Conservation (phyloP, 805 yeast genomes). For the Wickerhamiella allomyrinae region DNA sequence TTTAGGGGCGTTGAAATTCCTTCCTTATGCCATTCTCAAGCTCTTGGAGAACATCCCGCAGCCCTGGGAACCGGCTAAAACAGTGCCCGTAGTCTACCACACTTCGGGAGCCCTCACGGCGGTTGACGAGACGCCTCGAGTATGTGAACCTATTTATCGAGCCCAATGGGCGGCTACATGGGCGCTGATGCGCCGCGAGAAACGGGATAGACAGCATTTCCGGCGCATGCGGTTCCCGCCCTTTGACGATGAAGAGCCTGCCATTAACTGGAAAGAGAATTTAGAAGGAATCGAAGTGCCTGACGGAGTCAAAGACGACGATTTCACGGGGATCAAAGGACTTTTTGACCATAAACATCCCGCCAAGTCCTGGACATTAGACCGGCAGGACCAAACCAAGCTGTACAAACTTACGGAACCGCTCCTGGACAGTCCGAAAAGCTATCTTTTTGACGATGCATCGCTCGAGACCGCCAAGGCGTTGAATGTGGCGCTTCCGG, state of each 20-base stretch:
- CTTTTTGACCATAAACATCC: conserved; percentile 42
- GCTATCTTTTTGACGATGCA: conserved; percentile 59
- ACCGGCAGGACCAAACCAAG: conserved; percentile 45
- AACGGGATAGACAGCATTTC: conserved; percentile 78
- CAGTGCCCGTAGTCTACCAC: conserved; percentile 81
- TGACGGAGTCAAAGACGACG: conserved; percentile 44
- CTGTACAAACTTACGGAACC: conserved; percentile 61
- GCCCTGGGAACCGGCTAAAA: conserved; percentile 88
- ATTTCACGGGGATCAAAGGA: conserved; percentile 55
- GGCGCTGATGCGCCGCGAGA: conserved; percentile 87
- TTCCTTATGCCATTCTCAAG: conserved; percentile 91
- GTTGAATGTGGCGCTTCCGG: conserved; percentile 72
- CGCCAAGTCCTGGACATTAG: conserved; percentile 46
- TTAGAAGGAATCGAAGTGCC: conserved; percentile 57
- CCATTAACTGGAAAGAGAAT: conserved; percentile 68
- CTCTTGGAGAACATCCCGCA: conserved; percentile 93
- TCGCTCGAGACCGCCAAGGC: conserved; percentile 87
- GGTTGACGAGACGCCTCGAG: conserved; percentile 84
- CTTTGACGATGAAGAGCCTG: conserved; percentile 96
- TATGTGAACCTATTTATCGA: conserved; percentile 75
- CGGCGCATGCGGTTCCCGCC: conserved; percentile 90
- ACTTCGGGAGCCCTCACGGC: conserved; percentile 88
- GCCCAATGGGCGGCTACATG: conserved; percentile 96
- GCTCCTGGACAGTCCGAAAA: conserved; percentile 37
- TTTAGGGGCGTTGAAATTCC: conserved; percentile 78